These are phyloP conservation scores for Sarocladium brachiariae DNA, from an alignment of 2,329 filamentous ascomycete species.

Conservation along the genomic window DNA sequence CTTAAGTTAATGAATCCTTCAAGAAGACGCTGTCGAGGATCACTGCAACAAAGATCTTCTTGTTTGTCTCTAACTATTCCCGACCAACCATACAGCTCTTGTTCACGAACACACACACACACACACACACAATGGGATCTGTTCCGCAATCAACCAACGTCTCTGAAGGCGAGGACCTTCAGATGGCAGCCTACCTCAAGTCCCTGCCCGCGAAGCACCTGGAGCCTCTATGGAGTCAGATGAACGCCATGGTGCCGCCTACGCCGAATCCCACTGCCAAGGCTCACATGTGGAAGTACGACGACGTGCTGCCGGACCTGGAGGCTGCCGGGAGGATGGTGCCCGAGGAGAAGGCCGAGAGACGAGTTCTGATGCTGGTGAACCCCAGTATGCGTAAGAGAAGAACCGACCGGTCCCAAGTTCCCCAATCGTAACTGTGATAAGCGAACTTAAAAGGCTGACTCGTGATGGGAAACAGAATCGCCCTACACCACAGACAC, in stretches of 20 bases:
- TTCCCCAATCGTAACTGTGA: neutral
- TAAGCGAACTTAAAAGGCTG: neutral
- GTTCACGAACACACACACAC: neutral
- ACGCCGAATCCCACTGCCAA: constrained; percentile 35
- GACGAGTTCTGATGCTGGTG: constrained; percentile 34
- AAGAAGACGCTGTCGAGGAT: too few species aligned
- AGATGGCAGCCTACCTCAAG: neutral
- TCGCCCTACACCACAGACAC: constrained; percentile 52
- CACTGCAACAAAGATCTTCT: neutral
- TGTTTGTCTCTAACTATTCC: too few species aligned
- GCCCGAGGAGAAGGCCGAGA: constrained; percentile 32
- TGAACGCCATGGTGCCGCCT: constrained; percentile 35
- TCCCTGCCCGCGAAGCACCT: constrained; percentile 22
- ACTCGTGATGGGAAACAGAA: constrained; percentile 23
- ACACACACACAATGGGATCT: neutral
- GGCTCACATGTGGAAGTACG: constrained; percentile 33
- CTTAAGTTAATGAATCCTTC: neutral
- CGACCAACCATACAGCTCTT: too few species aligned
- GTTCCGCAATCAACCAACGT: neutral
- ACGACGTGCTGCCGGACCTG: constrained; percentile 27
- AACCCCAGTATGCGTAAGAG: constrained; percentile 42
- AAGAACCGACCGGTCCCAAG: too few species aligned
- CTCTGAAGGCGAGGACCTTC: neutral
- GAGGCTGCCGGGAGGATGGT: constrained; percentile 27
- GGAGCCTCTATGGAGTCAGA: constrained; percentile 42